Base-by-base conservation (phyloP, 2,329 filamentous ascomycete species). In the Aspergillus sp. region DNA sequence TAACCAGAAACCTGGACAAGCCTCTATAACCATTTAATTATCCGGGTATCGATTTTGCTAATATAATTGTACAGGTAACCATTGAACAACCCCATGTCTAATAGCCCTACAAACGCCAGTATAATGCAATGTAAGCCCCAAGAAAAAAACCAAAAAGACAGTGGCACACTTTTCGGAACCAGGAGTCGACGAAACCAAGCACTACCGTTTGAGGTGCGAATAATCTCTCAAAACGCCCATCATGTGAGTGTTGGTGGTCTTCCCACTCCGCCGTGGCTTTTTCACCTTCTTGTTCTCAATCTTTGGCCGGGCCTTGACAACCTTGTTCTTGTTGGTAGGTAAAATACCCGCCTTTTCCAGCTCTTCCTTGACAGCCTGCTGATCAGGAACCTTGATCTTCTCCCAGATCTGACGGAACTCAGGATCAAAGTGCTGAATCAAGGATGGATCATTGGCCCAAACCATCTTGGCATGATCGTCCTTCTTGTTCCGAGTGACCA, bases 401-500 rank as follows among this genome's bases (percentile, higher is more conserved):
- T 89, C 84, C 92, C 93, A 99, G 79, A 94, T 90, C 61, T 82
- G 80, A 74, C 89, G 85, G 75, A 98, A 97, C 74, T 97, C 92
- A 8, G 85, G 79, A 72, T 97, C 92, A 67, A 98, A 88, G 38
- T 80, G 75, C 72, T 92, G 85, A 69, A 88, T 85, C 55, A 97
- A 84, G 12, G 87, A 89, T 13, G 92, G 86, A 69, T 97, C 91
- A 75, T 99, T 91, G 55, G 89, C 84, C 92, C 93, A 98, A 56
- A 99, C 88, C 80, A 90, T 91, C 69, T 89, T 88, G 1, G 94
- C 89, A 68, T 91, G 86, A 71, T 91, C 89, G 74, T 98, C 94
- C 80, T 98, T 98, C 79, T 95, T 96, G 58, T 93, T 93, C 63
- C 93, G 87, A 21, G 91, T 90, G 5, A 97, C 91, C 38, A 98